Evolutionary conservation across 768 basidiomycete species (phyloP).

Genomic region (Trametes maxima): DNA sequence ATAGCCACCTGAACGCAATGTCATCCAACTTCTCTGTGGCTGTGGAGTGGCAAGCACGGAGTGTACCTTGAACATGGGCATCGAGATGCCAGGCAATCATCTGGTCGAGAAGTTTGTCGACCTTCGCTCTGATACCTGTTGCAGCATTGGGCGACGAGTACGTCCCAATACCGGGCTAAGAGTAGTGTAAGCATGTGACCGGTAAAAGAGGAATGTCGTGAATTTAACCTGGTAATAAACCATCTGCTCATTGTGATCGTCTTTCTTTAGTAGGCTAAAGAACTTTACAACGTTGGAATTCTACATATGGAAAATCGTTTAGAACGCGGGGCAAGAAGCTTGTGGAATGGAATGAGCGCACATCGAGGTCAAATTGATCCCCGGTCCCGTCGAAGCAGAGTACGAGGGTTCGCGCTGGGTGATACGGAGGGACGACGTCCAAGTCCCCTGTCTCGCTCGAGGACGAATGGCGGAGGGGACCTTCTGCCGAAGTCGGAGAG

Average conservation of each 20-base stretch:
- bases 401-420: constrained; percentile 52
- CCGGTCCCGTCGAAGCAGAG: constrained; percentile 72
- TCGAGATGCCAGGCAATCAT: constrained; percentile 64
- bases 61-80: constrained; percentile 67
- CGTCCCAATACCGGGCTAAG: constrained; percentile 71
- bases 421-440: constrained; percentile 27
- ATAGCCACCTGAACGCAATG: constrained; percentile 54
- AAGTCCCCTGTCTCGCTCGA: constrained; percentile 12
- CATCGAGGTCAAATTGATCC: constrained; percentile 69
- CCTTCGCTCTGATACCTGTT: constrained; percentile 53
- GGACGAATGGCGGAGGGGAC: constrained; percentile 1
- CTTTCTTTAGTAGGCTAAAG: constrained; percentile 71
- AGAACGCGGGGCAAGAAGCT: not conserved
- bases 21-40: not conserved
- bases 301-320: constrained; percentile 34
- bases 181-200: not conserved
- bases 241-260: constrained; percentile 59
- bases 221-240: constrained; percentile 72
- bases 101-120: constrained; percentile 58
- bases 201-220: not conserved
- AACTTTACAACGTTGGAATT: constrained; percentile 76
- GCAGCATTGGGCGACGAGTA: constrained; percentile 65
- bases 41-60: not conserved
- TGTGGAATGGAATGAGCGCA: constrained; percentile 32
- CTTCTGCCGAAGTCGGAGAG: not conserved